Evolutionary conservation across 495 filamentous ascomycete genomes (phyloP).

Genomic region (Cercophora newfieldiana): DNA sequence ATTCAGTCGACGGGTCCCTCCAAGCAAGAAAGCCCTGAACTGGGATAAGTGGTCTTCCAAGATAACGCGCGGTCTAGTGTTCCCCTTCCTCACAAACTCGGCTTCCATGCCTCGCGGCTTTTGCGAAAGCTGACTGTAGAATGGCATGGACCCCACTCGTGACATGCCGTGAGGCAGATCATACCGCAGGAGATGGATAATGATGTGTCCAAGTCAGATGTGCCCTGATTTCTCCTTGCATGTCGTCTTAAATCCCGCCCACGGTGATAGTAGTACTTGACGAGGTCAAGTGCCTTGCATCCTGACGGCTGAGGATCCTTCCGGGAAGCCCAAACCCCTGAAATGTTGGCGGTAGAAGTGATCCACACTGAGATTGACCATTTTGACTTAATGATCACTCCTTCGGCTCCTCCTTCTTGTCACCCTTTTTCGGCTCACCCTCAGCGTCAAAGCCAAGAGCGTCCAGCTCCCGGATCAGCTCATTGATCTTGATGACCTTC

Average conservation of each 20-base stretch:
- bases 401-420: neutral
- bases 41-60: neutral
- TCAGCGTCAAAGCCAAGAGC: constrained; percentile 76
- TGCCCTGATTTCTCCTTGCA: no score
- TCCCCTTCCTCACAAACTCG: neutral
- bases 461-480: constrained; percentile 87
- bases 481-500: constrained; percentile 95
- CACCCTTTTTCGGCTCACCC: constrained; percentile 45
- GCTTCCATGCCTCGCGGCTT: neutral
- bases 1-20: no score
- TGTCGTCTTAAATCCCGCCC: no score
- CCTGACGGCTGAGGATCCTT: no score
- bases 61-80: neutral
- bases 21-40: neutral
- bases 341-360: neutral
- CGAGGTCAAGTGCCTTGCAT: no score
- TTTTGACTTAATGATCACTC: neutral
- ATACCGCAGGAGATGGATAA: no score
- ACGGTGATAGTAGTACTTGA: no score
- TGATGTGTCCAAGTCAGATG: no score
- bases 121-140: neutral
- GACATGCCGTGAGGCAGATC: neutral
- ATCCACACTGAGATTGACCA: neutral
- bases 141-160: neutral
- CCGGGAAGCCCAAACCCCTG: no score